Conservation (phyloP, 306 rosid species). For the Prunus salicina region DNA sequence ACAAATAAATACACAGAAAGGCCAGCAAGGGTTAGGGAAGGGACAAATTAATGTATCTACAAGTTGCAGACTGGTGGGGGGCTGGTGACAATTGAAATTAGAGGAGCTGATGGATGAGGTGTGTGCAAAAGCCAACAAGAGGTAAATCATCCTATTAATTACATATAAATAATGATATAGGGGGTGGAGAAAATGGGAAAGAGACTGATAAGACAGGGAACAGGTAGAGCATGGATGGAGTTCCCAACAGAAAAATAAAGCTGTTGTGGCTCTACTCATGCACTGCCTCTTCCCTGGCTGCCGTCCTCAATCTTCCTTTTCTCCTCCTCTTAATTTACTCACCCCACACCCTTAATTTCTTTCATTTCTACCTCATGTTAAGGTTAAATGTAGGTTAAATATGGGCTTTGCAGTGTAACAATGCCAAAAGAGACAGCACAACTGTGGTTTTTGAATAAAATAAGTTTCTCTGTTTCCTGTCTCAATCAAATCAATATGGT, state of each 20-base stretch:
- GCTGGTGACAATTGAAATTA: not conserved
- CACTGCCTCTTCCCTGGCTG: constrained; percentile 99
- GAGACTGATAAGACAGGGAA: constrained; percentile 51
- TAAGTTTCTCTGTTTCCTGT: not conserved
- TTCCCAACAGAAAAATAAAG: constrained; percentile 33
- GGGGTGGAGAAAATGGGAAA: not conserved
- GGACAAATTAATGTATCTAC: not conserved
- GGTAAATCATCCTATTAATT: not conserved
- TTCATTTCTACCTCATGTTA: not conserved
- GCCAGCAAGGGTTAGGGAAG: not conserved
- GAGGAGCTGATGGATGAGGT: not conserved
- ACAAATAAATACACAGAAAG: not conserved
- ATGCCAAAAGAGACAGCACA: not conserved
- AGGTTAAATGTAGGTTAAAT: not conserved
- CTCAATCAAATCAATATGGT: not conserved
- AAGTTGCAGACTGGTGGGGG: not conserved
- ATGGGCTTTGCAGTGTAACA: not conserved
- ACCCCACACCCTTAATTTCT: not conserved
- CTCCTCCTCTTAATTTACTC: not conserved
- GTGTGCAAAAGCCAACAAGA: not conserved
- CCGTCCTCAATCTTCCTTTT: constrained; percentile 16
- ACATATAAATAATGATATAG: not conserved
- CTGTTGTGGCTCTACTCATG: constrained; percentile 73
- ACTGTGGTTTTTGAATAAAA: not conserved
- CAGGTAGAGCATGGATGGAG: constrained; percentile 85